phyloP scores from a whole-genome alignment of 2,329 filamentous ascomycete genomes.

The Epichloe glyceriae region DNA sequence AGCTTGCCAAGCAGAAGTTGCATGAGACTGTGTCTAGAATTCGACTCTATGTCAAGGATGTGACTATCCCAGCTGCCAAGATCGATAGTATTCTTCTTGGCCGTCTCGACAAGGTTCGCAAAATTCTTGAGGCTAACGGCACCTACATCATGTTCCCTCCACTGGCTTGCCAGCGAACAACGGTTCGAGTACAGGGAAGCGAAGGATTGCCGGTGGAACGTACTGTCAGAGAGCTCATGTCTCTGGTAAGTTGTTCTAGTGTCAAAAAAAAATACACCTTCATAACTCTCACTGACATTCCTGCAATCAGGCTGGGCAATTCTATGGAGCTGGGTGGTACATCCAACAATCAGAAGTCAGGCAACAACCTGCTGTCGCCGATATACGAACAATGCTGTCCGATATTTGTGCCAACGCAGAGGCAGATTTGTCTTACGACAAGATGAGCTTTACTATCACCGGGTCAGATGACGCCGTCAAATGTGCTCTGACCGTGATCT shows the following conservation, averaged over 20 bases:
- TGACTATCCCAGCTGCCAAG: conserved; percentile 78
- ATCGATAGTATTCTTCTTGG: conserved; percentile 88
- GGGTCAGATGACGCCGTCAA: conserved; percentile 96
- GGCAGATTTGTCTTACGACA: conserved; percentile 89
- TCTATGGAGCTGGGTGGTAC: conserved; percentile 96
- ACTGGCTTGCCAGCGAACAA: conserved; percentile 69
- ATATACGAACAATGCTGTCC: conserved; percentile 80
- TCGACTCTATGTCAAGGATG: conserved; percentile 83
- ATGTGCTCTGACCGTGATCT: conserved; percentile 84
- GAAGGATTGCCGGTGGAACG: conserved; percentile 92
- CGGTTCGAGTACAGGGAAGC: conserved; percentile 81
- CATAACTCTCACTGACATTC: neutral
- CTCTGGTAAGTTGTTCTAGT: conserved; percentile 47
- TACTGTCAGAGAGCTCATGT: conserved; percentile 92
- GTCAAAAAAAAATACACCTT: neutral
- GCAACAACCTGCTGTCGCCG: conserved; percentile 48
- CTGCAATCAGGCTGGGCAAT: conserved; percentile 65
- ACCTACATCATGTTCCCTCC: conserved; percentile 89
- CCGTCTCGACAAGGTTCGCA: conserved; percentile 89
- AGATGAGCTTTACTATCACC: conserved; percentile 83
- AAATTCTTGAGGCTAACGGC: conserved; percentile 93
- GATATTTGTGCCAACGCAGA: conserved; percentile 96
- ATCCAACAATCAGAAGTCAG: conserved; percentile 64
- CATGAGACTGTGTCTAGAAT: conserved; percentile 72
- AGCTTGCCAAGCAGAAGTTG: conserved; percentile 80